These are phyloP conservation scores for Nigrospora sphaerica DNA, from an alignment of 2,329 filamentous ascomycete genomes.

Conservation along the genomic window DNA sequence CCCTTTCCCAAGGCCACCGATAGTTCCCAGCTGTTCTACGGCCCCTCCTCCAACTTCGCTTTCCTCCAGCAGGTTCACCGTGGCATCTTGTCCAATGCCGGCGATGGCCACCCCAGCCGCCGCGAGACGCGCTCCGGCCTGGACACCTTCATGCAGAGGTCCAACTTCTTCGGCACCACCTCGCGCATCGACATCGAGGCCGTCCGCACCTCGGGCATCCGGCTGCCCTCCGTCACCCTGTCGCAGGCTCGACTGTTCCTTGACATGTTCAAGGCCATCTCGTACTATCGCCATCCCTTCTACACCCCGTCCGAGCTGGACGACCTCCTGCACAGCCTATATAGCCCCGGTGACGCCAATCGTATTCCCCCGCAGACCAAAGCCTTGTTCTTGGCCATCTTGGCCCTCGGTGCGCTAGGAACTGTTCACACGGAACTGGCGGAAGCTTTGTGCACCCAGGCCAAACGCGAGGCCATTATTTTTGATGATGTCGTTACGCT, in stretches of 20 bases:
- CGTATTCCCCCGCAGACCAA: conserved; percentile 12
- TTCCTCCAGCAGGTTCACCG: conserved; percentile 22
- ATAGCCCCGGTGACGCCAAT: conserved; percentile 4
- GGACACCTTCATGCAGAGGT: conserved; percentile 21
- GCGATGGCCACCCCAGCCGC: conserved; percentile 8
- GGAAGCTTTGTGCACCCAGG: conserved; percentile 15
- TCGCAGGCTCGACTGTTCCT: conserved; percentile 9
- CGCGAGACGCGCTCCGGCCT: conserved; percentile 16
- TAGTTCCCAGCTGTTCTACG: conserved; percentile 19
- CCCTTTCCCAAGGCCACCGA: conserved; percentile 11
- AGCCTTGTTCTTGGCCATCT: conserved; percentile 12
- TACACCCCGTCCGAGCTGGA: conserved; percentile 13
- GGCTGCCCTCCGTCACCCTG: conserved; percentile 4
- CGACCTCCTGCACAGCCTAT: conserved; percentile 11
- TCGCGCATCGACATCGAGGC: conserved; percentile 9
- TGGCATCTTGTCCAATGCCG: conserved; percentile 13
- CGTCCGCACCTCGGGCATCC: conserved; percentile 1
- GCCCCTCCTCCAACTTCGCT: conserved; percentile 19
- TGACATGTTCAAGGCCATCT: conserved; percentile 8
- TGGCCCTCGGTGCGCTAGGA: conserved; percentile 17
- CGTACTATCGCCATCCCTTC: conserved; percentile 10
- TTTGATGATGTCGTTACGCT: conserved; percentile 22
- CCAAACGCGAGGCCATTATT: conserved; percentile 14
- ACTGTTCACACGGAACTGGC: conserved; percentile 15
- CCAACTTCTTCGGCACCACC: conserved; percentile 22